Percentiles rank a stretch among this genome's conserved stretches.
Evolutionary conservation across 148 eudicot species (phyloP).

Genomic region (Agrostemma githago): DNA sequence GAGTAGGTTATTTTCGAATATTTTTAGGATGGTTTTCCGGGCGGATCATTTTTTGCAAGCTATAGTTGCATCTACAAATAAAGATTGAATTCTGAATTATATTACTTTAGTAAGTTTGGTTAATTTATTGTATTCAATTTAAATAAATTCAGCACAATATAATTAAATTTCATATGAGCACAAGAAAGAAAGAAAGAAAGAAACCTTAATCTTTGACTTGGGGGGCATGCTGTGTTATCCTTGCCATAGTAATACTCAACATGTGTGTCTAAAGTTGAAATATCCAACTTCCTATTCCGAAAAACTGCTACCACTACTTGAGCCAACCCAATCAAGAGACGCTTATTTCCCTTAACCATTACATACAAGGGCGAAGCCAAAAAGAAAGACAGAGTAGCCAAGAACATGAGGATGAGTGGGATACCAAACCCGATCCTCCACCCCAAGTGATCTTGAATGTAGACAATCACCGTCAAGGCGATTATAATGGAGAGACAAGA

Average conservation of each 20-base stretch:
- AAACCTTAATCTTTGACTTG: slow-evolving; percentile 59
- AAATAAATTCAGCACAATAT: too few species aligned
- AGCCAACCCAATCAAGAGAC: slow-evolving; percentile 50
- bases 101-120: background rate
- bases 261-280: slow-evolving; percentile 25
- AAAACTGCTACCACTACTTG: slow-evolving; percentile 53
- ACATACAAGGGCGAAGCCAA: slow-evolving; percentile 57
- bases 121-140: background rate
- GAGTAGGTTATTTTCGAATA: too few species aligned
- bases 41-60: too few species aligned
- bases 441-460: slow-evolving; percentile 71
- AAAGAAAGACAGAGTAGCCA: slow-evolving; percentile 44
- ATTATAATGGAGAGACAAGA: slow-evolving; percentile 44
- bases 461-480: slow-evolving; percentile 65
- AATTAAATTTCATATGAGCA: too few species aligned
- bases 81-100: too few species aligned
- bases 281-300: slow-evolving; percentile 38
- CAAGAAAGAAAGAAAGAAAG: background rate
- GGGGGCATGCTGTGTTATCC: slow-evolving; percentile 33
- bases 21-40: too few species aligned
- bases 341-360: slow-evolving; percentile 37
- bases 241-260: slow-evolving; percentile 36
- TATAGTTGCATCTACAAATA: too few species aligned
- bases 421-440: slow-evolving; percentile 82
- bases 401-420: slow-evolving; percentile 60